A percentile compares a stretch with the other conserved stretches of the same genome.
Evolutionary conservation across 2,329 filamentous ascomycete species (phyloP).

Genomic region (Aspergillus candidus): DNA sequence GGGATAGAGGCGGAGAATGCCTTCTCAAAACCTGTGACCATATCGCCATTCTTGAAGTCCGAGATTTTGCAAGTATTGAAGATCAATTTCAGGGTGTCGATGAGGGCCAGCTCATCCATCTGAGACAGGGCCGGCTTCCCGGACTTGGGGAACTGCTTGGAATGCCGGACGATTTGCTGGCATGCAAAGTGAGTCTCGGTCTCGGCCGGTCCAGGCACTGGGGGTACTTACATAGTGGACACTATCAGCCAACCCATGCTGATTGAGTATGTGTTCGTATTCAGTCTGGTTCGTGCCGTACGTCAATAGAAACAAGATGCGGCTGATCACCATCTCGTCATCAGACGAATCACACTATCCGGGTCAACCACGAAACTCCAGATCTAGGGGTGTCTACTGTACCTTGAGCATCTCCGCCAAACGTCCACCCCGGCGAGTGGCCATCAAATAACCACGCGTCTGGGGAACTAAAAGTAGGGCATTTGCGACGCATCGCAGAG

Average conservation of each 20-base stretch:
- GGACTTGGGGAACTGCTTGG: constrained; percentile 47
- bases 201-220: not conserved
- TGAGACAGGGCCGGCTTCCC: constrained; percentile 29
- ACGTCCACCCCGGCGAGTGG: constrained; percentile 61
- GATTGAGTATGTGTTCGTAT: constrained; percentile 52
- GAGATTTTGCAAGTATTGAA: constrained; percentile 82
- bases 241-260: constrained; percentile 60
- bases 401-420: constrained; percentile 64
- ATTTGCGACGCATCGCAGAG: constrained; percentile 77
- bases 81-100: constrained; percentile 77
- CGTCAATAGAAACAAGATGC: constrained; percentile 73
- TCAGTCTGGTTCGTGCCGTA: constrained; percentile 69
- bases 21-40: constrained; percentile 56
- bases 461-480: constrained; percentile 64
- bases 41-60: constrained; percentile 74
- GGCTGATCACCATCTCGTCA: constrained; percentile 78
- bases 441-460: constrained; percentile 66
- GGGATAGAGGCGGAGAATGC: constrained; percentile 64
- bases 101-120: constrained; percentile 70
- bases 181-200: constrained; percentile 13
- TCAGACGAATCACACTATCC: constrained; percentile 61
- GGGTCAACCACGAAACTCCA: constrained; percentile 3
- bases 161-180: constrained; percentile 64
- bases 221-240: constrained; percentile 50
- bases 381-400: constrained; percentile 6